Conservation (phyloP, 2,329 filamentous ascomycete species). For the Nemania sp. region DNA sequence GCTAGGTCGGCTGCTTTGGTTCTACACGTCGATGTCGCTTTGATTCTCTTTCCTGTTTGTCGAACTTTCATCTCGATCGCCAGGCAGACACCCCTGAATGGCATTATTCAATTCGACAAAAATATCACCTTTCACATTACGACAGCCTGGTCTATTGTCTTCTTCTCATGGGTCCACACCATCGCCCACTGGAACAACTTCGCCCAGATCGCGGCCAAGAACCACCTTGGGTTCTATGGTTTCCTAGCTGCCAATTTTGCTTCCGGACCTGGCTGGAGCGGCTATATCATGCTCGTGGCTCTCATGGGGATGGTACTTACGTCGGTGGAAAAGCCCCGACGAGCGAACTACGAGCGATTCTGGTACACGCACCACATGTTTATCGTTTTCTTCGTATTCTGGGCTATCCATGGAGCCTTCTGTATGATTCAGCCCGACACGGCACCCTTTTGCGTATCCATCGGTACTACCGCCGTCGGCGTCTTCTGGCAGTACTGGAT, state of each 20-base stretch:
- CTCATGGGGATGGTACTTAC: constrained; percentile 79
- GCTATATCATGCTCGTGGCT: constrained; percentile 79
- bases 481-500: constrained; percentile 93
- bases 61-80: constrained; percentile 80
- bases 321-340: constrained; percentile 74
- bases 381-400: constrained; percentile 86
- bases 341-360: constrained; percentile 85
- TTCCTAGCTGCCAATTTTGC: constrained; percentile 77
- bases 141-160: constrained; percentile 84
- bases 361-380: constrained; percentile 92
- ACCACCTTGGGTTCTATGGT: constrained; percentile 76
- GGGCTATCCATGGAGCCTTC: constrained; percentile 86
- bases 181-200: constrained; percentile 89
- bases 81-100: constrained; percentile 79
- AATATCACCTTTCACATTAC: constrained; percentile 88
- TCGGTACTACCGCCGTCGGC: constrained; percentile 67
- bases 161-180: constrained; percentile 85
- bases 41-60: constrained; percentile 81
- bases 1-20: constrained; percentile 75
- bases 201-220: constrained; percentile 72
- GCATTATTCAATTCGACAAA: constrained; percentile 86
- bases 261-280: constrained; percentile 82
- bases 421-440: constrained; percentile 89
- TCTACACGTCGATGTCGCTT: constrained; percentile 78
- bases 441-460: constrained; percentile 73